Evolutionary conservation across 768 basidiomycete species (phyloP), one percentile per base, ranked within the genome.

Genomic region (Chalciporus sphaerocephalus): DNA sequence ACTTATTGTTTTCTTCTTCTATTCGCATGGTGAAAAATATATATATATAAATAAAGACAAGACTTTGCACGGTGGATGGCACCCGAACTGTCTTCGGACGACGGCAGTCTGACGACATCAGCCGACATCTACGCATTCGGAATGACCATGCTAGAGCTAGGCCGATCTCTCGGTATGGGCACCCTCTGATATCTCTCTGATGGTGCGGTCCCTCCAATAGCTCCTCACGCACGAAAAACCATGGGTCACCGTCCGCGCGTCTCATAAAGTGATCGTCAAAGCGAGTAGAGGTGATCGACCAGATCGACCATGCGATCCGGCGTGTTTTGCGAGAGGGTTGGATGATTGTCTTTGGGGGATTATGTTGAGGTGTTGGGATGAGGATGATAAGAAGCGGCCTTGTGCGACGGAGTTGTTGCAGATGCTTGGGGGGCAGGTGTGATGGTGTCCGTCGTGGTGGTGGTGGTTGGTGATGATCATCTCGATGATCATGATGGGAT

Each of bases 101-200:
- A 73, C 51, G 78, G 76, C 7, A 67, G 69, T 5, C 61, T 81
- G 17, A 77, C 75, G 0, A 65, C 65, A 6, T 63, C 63, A 21
- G 72, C 77, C 11, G 79, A 81, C 54, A 69, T 81, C 15, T 81
- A 79, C 47, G 71, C 80, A 9, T 73, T 70, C 27, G 76, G 66
- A 8, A 81, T 81, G 79, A 80, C 79, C 1, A 66, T 78, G 24
- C 63, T 81, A 13, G 80, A 81, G 71, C 78, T 75, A 50, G 32
- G 53, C 40, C 6, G 1, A 17, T 20, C 32, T 27, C 13, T 35
- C 8, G 7, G 18, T 24, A 6, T 30, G 13, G 5, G 24, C 24
- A 25, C 10, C 13, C 6, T n/a, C 38, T 28, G 33, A 45, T 39
- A 17, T 42, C 22, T 33, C 32, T 43, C 15, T 33, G 12, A n/a